These are phyloP conservation scores for Naganishia vaughanmartiniae DNA, from an alignment of 768 basidiomycete species.

Conservation along the genomic window DNA sequence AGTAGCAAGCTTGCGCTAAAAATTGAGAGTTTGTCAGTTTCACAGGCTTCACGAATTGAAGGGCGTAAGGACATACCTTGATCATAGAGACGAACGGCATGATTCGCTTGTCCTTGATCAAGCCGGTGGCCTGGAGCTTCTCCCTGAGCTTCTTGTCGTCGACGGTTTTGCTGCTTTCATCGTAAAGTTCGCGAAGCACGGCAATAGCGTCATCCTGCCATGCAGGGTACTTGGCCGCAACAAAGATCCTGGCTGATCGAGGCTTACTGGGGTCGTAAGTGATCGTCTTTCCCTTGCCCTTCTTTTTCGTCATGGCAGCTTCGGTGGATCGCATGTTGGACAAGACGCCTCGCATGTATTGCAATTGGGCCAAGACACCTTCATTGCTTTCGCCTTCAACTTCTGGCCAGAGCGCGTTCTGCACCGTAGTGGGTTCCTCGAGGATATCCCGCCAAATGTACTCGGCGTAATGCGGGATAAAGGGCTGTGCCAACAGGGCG, in stretches of 20 bases:
- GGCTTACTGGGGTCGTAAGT: constrained; percentile 74
- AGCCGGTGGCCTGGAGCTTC: constrained; percentile 64
- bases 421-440: constrained; percentile 70
- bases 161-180: constrained; percentile 60
- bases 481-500: constrained; percentile 75
- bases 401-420: constrained; percentile 78
- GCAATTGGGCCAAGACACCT: constrained; percentile 66
- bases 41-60: not conserved
- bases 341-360: constrained; percentile 85
- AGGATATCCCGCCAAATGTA: constrained; percentile 79
- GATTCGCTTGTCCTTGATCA: constrained; percentile 90
- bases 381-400: constrained; percentile 57
- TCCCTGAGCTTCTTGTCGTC: constrained; percentile 78
- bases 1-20: constrained; percentile 69
- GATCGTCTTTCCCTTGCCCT: constrained; percentile 65
- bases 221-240: constrained; percentile 82
- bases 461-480: constrained; percentile 92
- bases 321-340: constrained; percentile 90
- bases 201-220: constrained; percentile 88
- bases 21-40: not conserved
- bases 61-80: constrained; percentile 63
- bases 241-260: constrained; percentile 82
- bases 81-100: constrained; percentile 94
- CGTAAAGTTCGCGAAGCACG: constrained; percentile 68
- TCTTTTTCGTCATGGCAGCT: constrained; percentile 69